phyloP scores from a whole-genome alignment of 345 rosid genomes.

The Raphanus sativus region DNA sequence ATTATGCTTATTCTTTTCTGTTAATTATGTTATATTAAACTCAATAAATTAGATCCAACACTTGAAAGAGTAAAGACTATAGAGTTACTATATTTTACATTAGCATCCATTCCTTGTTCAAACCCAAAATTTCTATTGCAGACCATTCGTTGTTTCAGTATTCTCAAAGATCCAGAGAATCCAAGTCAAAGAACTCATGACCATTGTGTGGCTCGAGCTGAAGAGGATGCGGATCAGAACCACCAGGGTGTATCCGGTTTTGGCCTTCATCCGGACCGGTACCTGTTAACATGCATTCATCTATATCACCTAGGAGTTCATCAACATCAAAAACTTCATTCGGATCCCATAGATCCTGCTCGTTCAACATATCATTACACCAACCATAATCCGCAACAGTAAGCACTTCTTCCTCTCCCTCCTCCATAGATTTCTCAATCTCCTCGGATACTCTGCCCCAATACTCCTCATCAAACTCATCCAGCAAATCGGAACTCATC shows the following conservation, averaged over 20 bases:
- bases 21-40: constrained; percentile 1
- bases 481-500: not conserved
- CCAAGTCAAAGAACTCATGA: constrained; percentile 19
- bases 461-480: constrained; percentile 31
- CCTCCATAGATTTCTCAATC: constrained; percentile 1
- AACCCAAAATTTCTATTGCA: not conserved
- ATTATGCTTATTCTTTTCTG: constrained; percentile 7
- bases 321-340: constrained; percentile 64
- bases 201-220: constrained; percentile 33
- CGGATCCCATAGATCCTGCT: constrained; percentile 9
- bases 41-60: constrained; percentile 5
- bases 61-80: not conserved
- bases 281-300: constrained; percentile 23
- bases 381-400: constrained; percentile 29
- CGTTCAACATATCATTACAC: constrained; percentile 2
- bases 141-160: not conserved
- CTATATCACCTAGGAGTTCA: constrained; percentile 47
- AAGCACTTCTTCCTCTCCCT: constrained; percentile 21
- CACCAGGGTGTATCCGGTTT: not conserved
- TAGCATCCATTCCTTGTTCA: not conserved
- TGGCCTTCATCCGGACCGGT: not conserved
- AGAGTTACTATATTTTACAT: not conserved
- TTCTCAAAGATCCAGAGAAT: constrained; percentile 24
- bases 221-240: constrained; percentile 14
- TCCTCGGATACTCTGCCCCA: constrained; percentile 1